phyloP scores from a whole-genome alignment of 257 asterid species.

The Penstemon barbatus region DNA sequence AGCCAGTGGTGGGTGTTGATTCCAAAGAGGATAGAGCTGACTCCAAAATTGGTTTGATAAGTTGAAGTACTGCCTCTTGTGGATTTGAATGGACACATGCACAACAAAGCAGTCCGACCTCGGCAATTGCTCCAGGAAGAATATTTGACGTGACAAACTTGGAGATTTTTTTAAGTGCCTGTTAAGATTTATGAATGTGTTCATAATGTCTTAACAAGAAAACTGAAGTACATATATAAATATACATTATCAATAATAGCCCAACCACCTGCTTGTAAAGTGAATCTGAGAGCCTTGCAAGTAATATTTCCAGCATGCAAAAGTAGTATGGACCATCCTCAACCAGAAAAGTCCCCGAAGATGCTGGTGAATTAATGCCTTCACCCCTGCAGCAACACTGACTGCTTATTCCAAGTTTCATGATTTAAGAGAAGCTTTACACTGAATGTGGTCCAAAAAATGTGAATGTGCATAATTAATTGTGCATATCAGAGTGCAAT shows the following conservation, averaged over 20 bases:
- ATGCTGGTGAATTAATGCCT: conserved; percentile 64
- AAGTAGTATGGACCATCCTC: conserved; percentile 95
- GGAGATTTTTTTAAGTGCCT: conserved; percentile 91
- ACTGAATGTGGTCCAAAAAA: conserved; percentile 17
- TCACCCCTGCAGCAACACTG: conserved; percentile 73
- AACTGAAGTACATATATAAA: not conserved
- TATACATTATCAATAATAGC: conserved; percentile 26
- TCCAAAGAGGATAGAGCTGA: conserved; percentile 71
- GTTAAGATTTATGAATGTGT: conserved; percentile 29
- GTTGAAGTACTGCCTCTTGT: conserved; percentile 76
- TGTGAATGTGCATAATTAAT: conserved; percentile 11
- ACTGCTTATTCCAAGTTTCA: conserved; percentile 30
- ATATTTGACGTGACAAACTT: conserved; percentile 86
- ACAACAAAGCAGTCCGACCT: conserved; percentile 96
- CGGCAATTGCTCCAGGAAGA: conserved; percentile 99
- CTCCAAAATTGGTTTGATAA: conserved; percentile 76
- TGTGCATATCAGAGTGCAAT: conserved; percentile 18
- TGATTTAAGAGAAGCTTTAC: conserved; percentile 22
- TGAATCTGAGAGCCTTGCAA: conserved; percentile 86
- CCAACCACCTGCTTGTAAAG: conserved; percentile 83
- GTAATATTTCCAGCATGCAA: conserved; percentile 89
- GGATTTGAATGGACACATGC: conserved; percentile 97
- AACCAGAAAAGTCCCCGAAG: conserved; percentile 92
- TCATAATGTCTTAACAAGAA: conserved; percentile 22
- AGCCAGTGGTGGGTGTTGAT: conserved; percentile 80